Base-by-base conservation (phyloP, 805 yeast genomes). In the Candida pini region DNA sequence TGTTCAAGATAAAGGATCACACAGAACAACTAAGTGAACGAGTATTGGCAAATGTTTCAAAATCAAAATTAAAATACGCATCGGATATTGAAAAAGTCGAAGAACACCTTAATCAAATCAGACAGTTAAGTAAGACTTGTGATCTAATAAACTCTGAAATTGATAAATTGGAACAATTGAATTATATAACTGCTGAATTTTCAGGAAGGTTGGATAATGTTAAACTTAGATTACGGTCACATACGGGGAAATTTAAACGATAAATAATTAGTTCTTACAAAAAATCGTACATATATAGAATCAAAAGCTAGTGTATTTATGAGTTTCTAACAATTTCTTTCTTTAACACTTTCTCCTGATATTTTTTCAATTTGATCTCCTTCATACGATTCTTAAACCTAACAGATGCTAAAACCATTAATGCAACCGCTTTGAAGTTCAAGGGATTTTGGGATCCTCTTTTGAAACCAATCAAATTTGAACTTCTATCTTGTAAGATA, bases 1-100 rank as follows among this genome's bases (percentile, higher is more conserved):
- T 81, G 51, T 78, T 64, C 58, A 76, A 73, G 50, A 78, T 83
- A 33, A 68, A 69, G 30, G 83, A 77, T 40, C 67, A 69, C 34
- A 67, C 81, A 6, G 57, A 66, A 16, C 58, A 63, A 2, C 54
- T 61, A n/a, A 45, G 60, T 9, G 53, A 55, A 24, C 45, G 47
- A 28, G 54, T 61, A 2, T 53, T 46, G 13, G 31, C 43, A 6
- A 52, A 52, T 30, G 54, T 60, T 2, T 30, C 46, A 6, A 45
- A 46, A 5, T 45, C 51, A 9, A 53, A 53, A 33, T 30, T 30
- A 5, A 35, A 47, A 15, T 48, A 53, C 23, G 56, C 52, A 22
- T 14, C 22, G 7, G 54, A 51, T 15, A 44, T 58, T 2, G 38
- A 29, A 4, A 30, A 20, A 23, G 46, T 57, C 2, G 39, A 51